Base-by-base conservation (phyloP, 306 rosid species). In the Lathyrus tuberosus region DNA sequence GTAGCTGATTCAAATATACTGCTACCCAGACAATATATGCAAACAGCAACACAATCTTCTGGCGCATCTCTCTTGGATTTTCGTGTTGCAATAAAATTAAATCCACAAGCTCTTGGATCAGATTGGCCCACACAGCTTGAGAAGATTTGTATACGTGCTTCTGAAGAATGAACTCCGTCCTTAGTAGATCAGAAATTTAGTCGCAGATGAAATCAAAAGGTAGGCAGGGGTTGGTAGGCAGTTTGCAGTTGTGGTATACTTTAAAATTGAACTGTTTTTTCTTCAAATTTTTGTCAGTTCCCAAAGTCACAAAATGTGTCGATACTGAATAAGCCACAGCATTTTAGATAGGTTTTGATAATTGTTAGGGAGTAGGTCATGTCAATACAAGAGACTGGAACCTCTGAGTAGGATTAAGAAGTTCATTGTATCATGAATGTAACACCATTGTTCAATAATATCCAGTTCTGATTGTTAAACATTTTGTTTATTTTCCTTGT, bases 41-140 rank as follows among this genome's bases (percentile, higher is more conserved):
- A 79, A 62, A 78, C 80, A 66, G 73, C 62, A 65, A 49, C 51
- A 42, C 70, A 37, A 48, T 40, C 87, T 74, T 66, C 83, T 56
- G 60, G 22, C 37, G 82, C 72, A 63, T 86, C 95, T 35, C 44
- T 89, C 73, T 69, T 65, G 22, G 96, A 95, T 70, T 91, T 95
- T 43, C 84, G 67, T 63, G 72, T 83, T 17, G 92, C 97, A 60
- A 87, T 89, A 88, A 91, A 91, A 61, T 71, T 89, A 78, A 84
- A 80, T 76, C 97, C 97, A 22, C 85, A 82, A 62, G 37, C 78
- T 70, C 96, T 95, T 24, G 96, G 99, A 49, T 85, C 84, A 33
- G 93, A 95, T 77, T 89, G 92, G 96, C 73, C 91, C 31, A 57
- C 74, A 65, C 97, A 87, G 83, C 96, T 83, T 24, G 99, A 95